These are phyloP conservation scores for Lepidium campestre DNA, from an alignment of 441 rosid genomes.

Conservation along the genomic window DNA sequence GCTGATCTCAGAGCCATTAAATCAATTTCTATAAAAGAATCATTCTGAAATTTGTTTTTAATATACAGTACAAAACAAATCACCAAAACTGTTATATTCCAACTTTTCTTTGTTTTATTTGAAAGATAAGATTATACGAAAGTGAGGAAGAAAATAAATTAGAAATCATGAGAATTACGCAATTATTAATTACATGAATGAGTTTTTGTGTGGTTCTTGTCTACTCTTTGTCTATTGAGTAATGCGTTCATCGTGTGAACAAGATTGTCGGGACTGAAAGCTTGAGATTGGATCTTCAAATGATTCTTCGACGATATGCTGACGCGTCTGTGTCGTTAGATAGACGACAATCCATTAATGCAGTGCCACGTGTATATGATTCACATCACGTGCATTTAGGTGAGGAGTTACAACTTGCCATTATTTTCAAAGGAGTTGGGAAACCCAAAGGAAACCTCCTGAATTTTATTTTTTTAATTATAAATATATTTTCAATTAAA, in stretches of 20 bases:
- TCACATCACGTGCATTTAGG: conserved; percentile 23
- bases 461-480: not conserved
- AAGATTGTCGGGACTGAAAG: conserved; percentile 12
- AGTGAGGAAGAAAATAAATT: not conserved
- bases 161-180: conserved; percentile 16
- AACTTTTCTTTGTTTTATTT: not conserved
- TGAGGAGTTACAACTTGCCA: not conserved
- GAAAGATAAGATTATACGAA: conserved; percentile 16
- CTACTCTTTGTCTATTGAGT: conserved; percentile 10
- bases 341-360: conserved; percentile 24
- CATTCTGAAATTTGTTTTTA: not conserved
- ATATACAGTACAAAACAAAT: not conserved
- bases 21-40: not conserved
- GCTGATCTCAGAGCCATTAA: conserved; percentile 27
- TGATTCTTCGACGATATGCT: conserved; percentile 5
- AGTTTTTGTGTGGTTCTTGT: conserved; percentile 13
- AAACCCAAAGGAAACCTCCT: conserved; percentile 6
- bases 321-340: conserved; percentile 23
- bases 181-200: conserved; percentile 19
- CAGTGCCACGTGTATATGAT: conserved; percentile 10
- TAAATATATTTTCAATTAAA: too few species aligned
- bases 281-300: not conserved
- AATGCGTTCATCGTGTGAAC: conserved; percentile 28
- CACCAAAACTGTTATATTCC: not conserved
- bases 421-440: not conserved